Percentiles rank a stretch among this genome's conserved stretches.
phyloP scores from a whole-genome alignment of 768 basidiomycete species.

The Lentinula raphanica region DNA sequence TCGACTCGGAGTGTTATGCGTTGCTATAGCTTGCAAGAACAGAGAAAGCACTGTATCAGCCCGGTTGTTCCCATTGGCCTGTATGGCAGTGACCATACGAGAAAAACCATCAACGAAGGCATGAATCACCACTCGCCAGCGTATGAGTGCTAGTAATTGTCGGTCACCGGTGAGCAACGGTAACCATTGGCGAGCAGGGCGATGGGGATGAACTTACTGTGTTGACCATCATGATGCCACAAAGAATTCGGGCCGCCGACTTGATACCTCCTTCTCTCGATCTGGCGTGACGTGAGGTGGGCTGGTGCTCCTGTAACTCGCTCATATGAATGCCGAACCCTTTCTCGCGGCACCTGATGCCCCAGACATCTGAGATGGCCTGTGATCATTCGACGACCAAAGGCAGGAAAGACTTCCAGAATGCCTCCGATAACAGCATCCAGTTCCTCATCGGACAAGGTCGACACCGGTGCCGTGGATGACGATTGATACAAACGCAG shows the following conservation, averaged over 20 bases:
- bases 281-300: background rate
- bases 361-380: background rate
- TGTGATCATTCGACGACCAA: background rate
- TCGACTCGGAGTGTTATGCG: constrained; percentile 17
- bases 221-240: constrained; percentile 23
- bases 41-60: constrained; percentile 21
- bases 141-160: constrained; percentile 13
- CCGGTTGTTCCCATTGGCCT: constrained; percentile 24
- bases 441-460: background rate
- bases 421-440: background rate
- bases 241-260: background rate
- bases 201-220: constrained; percentile 28
- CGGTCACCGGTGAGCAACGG: too few species aligned
- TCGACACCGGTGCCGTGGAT: too few species aligned
- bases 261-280: background rate
- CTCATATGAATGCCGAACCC: background rate
- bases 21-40: constrained; percentile 10
- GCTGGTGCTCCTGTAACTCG: background rate
- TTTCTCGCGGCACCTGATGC: background rate
- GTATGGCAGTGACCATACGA: constrained; percentile 16
- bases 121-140: constrained; percentile 10
- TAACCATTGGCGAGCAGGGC: too few species aligned
- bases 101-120: constrained; percentile 12
- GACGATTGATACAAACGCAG: background rate
- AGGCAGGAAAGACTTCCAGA: background rate